phyloP scores from a whole-genome alignment of 768 basidiomycete species.

The Daedalea quercina region DNA sequence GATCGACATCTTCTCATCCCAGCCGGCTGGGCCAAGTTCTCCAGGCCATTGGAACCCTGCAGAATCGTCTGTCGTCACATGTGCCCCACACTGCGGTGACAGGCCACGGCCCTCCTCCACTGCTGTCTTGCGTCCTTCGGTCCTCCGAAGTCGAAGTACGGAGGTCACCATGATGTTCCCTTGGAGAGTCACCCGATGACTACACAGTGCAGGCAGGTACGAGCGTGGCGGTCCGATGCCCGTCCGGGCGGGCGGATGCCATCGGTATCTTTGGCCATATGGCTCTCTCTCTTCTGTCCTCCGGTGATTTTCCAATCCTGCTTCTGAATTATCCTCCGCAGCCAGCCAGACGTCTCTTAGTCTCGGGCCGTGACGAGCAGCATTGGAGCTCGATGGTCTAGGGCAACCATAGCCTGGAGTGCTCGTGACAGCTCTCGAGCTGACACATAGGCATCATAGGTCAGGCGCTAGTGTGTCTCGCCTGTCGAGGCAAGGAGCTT shows the following conservation, averaged over 20 bases:
- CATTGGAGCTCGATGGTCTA: background rate
- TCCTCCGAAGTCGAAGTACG: constrained; percentile 10
- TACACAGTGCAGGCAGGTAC: constrained; percentile 1
- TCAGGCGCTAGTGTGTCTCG: background rate
- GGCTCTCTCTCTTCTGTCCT: constrained; percentile 15
- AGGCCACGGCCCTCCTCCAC: background rate
- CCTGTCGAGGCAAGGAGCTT: background rate
- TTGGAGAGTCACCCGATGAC: constrained; percentile 13
- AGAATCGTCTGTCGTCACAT: constrained; percentile 11
- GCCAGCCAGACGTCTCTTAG: background rate
- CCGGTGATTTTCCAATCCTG: constrained; percentile 16
- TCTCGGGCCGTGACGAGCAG: background rate
- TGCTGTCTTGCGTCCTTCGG: constrained; percentile 1
- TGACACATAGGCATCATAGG: background rate
- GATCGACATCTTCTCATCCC: constrained; percentile 13
- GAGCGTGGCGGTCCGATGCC: constrained; percentile 13
- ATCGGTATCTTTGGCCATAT: constrained; percentile 20
- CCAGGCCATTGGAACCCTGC: background rate
- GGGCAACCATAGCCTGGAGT: background rate
- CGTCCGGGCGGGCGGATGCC: constrained; percentile 5
- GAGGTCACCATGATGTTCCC: constrained; percentile 15
- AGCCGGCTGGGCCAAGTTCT: constrained; percentile 3
- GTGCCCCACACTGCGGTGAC: constrained; percentile 8
- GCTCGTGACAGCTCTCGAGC: background rate
- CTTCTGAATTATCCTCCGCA: constrained; percentile 1